Evolutionary conservation across 2,329 filamentous ascomycete genomes (phyloP).

Genomic region (Arthrobotrys iridis): DNA sequence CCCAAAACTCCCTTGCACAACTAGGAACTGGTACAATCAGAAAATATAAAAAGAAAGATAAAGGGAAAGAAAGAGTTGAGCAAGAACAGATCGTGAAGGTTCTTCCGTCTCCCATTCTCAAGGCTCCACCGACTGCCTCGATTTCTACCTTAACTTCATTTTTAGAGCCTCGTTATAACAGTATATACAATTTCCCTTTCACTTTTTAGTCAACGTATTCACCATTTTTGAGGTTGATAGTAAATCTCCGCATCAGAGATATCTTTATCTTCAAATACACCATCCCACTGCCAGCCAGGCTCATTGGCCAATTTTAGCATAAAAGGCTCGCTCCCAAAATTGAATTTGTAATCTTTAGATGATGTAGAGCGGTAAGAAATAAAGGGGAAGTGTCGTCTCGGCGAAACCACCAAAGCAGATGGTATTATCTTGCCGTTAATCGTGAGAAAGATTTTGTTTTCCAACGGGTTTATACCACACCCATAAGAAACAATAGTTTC

Average conservation of each 20-base stretch:
- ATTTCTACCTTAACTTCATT: background rate
- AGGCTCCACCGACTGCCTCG: background rate
- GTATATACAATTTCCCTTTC: background rate
- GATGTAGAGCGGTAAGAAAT: background rate
- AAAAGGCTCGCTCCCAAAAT: constrained; percentile 25
- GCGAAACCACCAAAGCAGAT: background rate
- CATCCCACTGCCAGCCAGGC: constrained; percentile 2
- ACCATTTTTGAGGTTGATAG: background rate
- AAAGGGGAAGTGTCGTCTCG: background rate
- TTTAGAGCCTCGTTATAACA: background rate
- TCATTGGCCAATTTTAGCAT: constrained; percentile 14
- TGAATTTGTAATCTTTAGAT: background rate
- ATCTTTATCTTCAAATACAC: constrained; percentile 8
- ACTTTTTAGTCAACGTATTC: background rate
- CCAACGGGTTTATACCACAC: constrained; percentile 4
- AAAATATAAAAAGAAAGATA: background rate
- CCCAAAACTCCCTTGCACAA: background rate
- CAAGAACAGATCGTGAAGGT: background rate
- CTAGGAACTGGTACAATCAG: background rate
- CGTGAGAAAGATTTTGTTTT: constrained; percentile 1
- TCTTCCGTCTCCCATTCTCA: background rate
- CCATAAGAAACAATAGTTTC: background rate
- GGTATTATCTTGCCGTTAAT: constrained; percentile 12
- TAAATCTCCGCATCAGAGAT: background rate
- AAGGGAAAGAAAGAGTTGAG: background rate